Evolutionary conservation across 2,329 filamentous ascomycete genomes (phyloP).

Genomic region (Fusarium verrucosum): DNA sequence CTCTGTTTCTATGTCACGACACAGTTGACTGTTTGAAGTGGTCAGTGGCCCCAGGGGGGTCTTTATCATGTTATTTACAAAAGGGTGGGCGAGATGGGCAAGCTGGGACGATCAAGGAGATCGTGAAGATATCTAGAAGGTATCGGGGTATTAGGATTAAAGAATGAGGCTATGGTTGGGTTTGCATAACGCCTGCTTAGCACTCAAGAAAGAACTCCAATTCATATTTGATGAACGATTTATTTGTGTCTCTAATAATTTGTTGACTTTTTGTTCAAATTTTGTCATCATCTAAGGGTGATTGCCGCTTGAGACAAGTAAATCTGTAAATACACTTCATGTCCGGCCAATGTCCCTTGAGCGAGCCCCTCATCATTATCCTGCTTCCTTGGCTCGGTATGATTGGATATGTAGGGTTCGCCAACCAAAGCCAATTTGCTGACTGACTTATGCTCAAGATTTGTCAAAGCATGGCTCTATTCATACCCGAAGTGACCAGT

Average conservation of each 20-base stretch:
- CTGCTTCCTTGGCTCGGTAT: neutral
- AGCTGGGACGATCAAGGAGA: constrained; percentile 9
- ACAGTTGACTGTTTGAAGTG: constrained; percentile 25
- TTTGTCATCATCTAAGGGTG: neutral
- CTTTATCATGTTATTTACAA: constrained; percentile 27
- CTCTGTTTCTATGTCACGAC: constrained; percentile 26
- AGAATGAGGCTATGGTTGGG: constrained; percentile 1
- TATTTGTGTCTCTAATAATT: neutral
- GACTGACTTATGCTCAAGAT: neutral
- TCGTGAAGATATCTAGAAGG: constrained; percentile 19
- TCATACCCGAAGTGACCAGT: neutral
- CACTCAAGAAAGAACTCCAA: constrained; percentile 39
- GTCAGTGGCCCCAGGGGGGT: constrained; percentile 28
- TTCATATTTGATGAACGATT: constrained; percentile 34
- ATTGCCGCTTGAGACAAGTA: neutral
- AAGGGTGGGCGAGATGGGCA: constrained; percentile 15
- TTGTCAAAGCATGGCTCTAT: neutral
- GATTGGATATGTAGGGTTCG: neutral
- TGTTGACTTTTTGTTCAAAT: neutral
- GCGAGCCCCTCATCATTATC: neutral
- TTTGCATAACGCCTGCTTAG: constrained; percentile 13
- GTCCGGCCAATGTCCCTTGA: neutral
- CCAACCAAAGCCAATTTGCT: neutral
- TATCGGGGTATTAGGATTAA: constrained; percentile 7
- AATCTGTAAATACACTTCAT: neutral